Base-by-base conservation (phyloP, 2,329 filamentous ascomycete genomes). In the Ophiostoma piceae region DNA sequence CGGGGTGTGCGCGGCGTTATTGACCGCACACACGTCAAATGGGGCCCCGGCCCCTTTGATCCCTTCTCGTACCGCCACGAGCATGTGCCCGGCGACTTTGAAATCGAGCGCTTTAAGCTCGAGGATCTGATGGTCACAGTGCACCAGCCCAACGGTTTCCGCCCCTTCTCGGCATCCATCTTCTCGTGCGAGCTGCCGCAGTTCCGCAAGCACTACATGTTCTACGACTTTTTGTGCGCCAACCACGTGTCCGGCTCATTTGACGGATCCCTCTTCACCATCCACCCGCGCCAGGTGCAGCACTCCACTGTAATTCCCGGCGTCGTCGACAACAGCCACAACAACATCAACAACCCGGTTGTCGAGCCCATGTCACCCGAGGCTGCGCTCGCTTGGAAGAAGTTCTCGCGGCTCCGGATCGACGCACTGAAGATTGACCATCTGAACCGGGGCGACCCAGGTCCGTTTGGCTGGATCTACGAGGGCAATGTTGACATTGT, bases 401-500 rank as follows among this genome's bases (percentile, higher is more conserved):
- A 97, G 79, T 94, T 97, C 74, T 97, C 90, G 76, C 87, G 95
- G 32, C 87, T 98, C 71, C 88, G 95, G 5, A 96, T 99, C 71
- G 95, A 99, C 76, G 93, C 90, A 0, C 84, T 99, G 11, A 96
- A 90, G 77, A 97, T 99, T 69, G 95, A 98, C 75, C 95, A 99
- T 78, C 84, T 99, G 11, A 99, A 99, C 77, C 88, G 93, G 60
- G 94, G 94, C 32, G 92, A 97, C 22, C 89, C 95, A 72, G 95
- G 95, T 0, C 94, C 94, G 0, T 97, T 99, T 78, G 94, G 92
- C 3, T 99, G 95, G 95, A 99, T 99, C 68, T 91, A 96, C 74
- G 92, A 98, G 79, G 95, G 95, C 43, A 96, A 95, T 73, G 93
- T 99, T 57, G 95, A 99, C 77, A 97, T 99, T 72, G 89, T 98